These are phyloP conservation scores for Candida golubevii DNA, from an alignment of 805 yeast species.

Conservation along the genomic window DNA sequence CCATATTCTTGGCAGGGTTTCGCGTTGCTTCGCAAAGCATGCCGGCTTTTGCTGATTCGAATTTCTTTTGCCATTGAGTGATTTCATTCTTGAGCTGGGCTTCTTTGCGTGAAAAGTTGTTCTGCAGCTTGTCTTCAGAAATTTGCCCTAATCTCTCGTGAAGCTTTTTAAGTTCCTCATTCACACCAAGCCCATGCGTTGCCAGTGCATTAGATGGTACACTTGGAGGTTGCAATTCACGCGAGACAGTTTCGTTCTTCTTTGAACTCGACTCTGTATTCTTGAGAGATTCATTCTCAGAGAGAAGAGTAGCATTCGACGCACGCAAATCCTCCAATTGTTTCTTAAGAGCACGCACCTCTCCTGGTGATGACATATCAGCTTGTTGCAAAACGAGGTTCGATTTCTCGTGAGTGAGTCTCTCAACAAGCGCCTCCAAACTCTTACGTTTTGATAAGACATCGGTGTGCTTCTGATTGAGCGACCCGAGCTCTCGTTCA, in stretches of 20 bases:
- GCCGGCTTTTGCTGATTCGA: constrained; percentile 44
- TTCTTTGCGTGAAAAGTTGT: constrained; percentile 8
- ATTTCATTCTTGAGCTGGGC: constrained; percentile 27
- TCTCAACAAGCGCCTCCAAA: constrained; percentile 4
- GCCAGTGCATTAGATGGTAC: background rate
- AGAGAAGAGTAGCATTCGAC: constrained; percentile 30
- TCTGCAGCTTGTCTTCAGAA: constrained; percentile 14
- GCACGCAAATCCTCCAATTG: constrained; percentile 30
- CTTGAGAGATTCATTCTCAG: constrained; percentile 37
- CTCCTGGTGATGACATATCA: constrained; percentile 4
- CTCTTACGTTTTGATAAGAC: constrained; percentile 2
- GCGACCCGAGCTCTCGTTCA: constrained; percentile 15
- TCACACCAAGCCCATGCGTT: constrained; percentile 5
- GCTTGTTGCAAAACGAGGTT: constrained; percentile 1
- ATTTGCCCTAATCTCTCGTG: constrained; percentile 28
- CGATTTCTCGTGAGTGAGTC: constrained; percentile 6
- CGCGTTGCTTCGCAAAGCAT: constrained; percentile 20
- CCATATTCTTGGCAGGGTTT: constrained; percentile 17
- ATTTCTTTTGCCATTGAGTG: constrained; percentile 48
- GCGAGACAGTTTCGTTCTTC: background rate
- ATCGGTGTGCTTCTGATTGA: constrained; percentile 2
- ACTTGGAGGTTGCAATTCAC: background rate
- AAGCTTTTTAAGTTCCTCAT: constrained; percentile 21
- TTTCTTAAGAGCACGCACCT: constrained; percentile 3
- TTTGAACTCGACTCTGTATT: constrained; percentile 7